Evolutionary conservation across 495 filamentous ascomycete genomes (phyloP).

Genomic region (Daldinia vernicosa): DNA sequence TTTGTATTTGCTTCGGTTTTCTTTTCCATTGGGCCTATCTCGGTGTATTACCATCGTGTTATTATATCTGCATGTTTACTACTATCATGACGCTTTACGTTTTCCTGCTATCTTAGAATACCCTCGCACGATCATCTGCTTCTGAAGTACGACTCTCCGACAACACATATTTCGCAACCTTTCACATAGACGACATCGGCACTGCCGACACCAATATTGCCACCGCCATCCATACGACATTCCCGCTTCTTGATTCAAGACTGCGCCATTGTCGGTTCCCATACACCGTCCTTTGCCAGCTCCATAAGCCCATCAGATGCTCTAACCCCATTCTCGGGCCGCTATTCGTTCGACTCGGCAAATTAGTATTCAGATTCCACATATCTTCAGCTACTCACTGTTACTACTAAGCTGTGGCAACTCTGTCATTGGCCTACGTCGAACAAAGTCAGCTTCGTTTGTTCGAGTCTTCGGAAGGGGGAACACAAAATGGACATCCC

Average conservation of each 20-base stretch:
- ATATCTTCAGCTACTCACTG: constrained; percentile 30
- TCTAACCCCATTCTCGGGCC: constrained; percentile 29
- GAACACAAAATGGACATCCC: constrained; percentile 64
- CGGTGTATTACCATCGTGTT: constrained; percentile 42
- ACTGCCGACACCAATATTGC: constrained; percentile 35
- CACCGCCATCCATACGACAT: constrained; percentile 32
- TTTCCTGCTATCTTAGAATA: constrained; percentile 41
- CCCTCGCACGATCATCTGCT: constrained; percentile 31
- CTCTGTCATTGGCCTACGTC: constrained; percentile 40
- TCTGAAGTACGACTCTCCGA: constrained; percentile 25
- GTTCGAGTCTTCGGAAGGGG: constrained; percentile 30
- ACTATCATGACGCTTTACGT: constrained; percentile 38
- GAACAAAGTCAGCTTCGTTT: constrained; percentile 37
- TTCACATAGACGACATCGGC: constrained; percentile 35
- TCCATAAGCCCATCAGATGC: constrained; percentile 31
- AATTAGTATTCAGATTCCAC: constrained; percentile 9
- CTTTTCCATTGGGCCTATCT: constrained; percentile 20
- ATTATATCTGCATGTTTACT: constrained; percentile 37
- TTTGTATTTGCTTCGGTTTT: constrained; percentile 19
- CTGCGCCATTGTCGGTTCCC: constrained; percentile 18
- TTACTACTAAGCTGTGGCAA: constrained; percentile 36
- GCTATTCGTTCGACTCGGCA: constrained; percentile 18
- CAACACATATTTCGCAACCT: constrained; percentile 22
- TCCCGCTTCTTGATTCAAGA: constrained; percentile 17
- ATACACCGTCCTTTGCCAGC: constrained; percentile 24